Conservation (phyloP, 2,329 filamentous ascomycete genomes). For the Stagonosporopsis tanaceti region DNA sequence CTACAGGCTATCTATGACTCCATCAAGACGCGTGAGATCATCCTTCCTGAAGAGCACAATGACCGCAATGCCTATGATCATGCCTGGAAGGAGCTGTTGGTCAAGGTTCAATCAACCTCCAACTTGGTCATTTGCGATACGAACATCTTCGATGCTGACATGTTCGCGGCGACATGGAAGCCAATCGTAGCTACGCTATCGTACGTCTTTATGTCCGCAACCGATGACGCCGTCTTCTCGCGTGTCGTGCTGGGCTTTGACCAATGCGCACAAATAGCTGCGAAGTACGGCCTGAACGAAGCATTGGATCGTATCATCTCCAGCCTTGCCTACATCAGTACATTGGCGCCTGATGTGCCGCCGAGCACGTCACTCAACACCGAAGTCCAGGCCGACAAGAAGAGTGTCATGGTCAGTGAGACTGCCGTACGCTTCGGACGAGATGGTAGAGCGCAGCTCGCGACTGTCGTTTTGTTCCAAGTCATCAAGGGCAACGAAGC, state of each 20-base stretch:
- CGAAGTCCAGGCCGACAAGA: conserved; percentile 89
- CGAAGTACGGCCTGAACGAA: conserved; percentile 81
- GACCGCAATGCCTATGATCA: conserved; percentile 97
- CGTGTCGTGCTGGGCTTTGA: conserved; percentile 94
- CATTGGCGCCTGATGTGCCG: conserved; percentile 76
- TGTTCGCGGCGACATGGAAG: conserved; percentile 96
- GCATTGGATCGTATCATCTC: conserved; percentile 93
- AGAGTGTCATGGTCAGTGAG: conserved; percentile 98
- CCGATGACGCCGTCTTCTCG: conserved; percentile 93
- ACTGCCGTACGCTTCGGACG: conserved; percentile 94
- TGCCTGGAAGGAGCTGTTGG: conserved; percentile 91
- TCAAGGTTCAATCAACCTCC: conserved; percentile 81
- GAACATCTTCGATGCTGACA: conserved; percentile 95
- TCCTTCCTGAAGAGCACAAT: conserved; percentile 95
- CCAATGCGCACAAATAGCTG: conserved; percentile 92
- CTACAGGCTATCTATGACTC: conserved; percentile 87
- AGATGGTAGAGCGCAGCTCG: conserved; percentile 91
- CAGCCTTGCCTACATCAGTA: conserved; percentile 89
- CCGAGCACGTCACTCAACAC: conserved; percentile 92
- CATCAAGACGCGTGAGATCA: conserved; percentile 93
- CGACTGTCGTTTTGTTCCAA: conserved; percentile 93
- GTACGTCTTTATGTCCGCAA: conserved; percentile 98
- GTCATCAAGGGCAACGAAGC: conserved; percentile 86
- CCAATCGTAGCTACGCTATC: conserved; percentile 93
- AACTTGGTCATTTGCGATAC: conserved; percentile 82